Percentiles rank a stretch among this genome's conserved stretches.
Evolutionary conservation across 2,329 filamentous ascomycete genomes (phyloP).

Genomic region (Sordariomycetes sp.): DNA sequence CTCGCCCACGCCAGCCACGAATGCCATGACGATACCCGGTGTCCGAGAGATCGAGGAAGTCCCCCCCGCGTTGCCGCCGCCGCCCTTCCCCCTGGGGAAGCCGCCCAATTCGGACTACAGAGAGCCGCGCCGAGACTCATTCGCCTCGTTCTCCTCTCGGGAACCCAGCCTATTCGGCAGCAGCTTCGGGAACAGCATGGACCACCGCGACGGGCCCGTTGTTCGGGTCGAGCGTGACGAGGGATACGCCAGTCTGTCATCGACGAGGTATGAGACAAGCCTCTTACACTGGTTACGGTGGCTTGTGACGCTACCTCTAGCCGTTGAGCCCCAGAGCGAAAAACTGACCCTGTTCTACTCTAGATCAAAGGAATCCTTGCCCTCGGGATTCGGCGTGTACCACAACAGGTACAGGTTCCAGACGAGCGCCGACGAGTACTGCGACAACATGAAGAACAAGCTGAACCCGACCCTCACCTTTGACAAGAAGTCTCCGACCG

Average conservation of each 20-base stretch:
- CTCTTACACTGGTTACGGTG: not conserved
- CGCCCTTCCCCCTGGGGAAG: slow-evolving; percentile 4
- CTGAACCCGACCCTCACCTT: slow-evolving; percentile 30
- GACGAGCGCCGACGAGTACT: slow-evolving; percentile 30
- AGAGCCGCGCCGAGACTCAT: slow-evolving; percentile 4
- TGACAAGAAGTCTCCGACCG: slow-evolving; percentile 27
- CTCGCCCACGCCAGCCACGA: slow-evolving; percentile 2
- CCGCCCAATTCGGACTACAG: slow-evolving; percentile 5
- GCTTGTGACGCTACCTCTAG: not conserved
- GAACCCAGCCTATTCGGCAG: slow-evolving; percentile 5
- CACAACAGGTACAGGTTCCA: slow-evolving; percentile 35
- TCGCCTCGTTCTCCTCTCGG: slow-evolving; percentile 6
- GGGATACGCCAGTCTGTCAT: slow-evolving; percentile 28
- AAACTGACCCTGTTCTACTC: not conserved
- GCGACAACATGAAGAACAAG: slow-evolving; percentile 39
- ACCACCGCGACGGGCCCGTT: slow-evolving; percentile 15
- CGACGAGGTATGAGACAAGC: slow-evolving; percentile 17
- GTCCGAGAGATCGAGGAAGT: slow-evolving; percentile 4
- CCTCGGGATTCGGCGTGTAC: slow-evolving; percentile 31
- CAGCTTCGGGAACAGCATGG: slow-evolving; percentile 27
- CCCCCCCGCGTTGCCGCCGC: slow-evolving; percentile 8
- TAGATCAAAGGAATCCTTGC: slow-evolving; percentile 27
- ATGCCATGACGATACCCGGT: slow-evolving; percentile 8
- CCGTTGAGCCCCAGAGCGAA: not conserved
- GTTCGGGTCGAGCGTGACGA: slow-evolving; percentile 20